Evolutionary conservation across 352 stramenopile species (phyloP), one percentile per base, ranked within the genome.

Genomic region (Globisporangium splendens): DNA sequence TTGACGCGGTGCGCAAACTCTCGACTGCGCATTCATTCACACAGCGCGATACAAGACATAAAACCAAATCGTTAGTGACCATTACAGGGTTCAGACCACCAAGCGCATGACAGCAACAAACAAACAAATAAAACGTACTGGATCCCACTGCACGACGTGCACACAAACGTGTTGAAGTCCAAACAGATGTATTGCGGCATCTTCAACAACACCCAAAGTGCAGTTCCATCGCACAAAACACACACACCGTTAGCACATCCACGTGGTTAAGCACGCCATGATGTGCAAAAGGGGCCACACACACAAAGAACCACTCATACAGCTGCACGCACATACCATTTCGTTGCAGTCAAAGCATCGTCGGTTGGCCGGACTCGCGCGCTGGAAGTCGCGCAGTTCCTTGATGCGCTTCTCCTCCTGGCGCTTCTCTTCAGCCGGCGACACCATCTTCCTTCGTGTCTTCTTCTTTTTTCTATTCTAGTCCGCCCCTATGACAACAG

Each of bases 151-250:
- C 91, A 98, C 1, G 88, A 75, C 21, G 91, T 98, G 75, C 91
- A 98, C n/a, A 97, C 88, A 54, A 97, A 98, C 33, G 90, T 98
- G 64, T 96, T 96, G 72, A 97, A 97, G 62, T 96, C 90, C 57
- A 95, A 67, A 47, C 89, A 95, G 42, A 97, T 74, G 61, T 96
- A 97, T 58, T 97, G 89, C 20, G 91, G 91, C 75, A 93, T 93
- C 87, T 96, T 15, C 39, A 44, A 18, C 6, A n/a, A 15, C 13
- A 3, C 39, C 17, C 39, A n/a, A 15, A 44, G 10, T 8, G 59
- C 50, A 35, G 33, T 46, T 20, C 28, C 31, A 50, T 11, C 8
- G 39, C 38, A 61, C 18, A 10, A 52, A 20, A 18, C n/a, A 49
- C 3, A 41, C 49, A 50, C 12, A 22, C 8, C 8, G n/a, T 17